phyloP scores from a whole-genome alignment of 2,329 filamentous ascomycete genomes.

The Immersiporthe knoxdaviesiana region DNA sequence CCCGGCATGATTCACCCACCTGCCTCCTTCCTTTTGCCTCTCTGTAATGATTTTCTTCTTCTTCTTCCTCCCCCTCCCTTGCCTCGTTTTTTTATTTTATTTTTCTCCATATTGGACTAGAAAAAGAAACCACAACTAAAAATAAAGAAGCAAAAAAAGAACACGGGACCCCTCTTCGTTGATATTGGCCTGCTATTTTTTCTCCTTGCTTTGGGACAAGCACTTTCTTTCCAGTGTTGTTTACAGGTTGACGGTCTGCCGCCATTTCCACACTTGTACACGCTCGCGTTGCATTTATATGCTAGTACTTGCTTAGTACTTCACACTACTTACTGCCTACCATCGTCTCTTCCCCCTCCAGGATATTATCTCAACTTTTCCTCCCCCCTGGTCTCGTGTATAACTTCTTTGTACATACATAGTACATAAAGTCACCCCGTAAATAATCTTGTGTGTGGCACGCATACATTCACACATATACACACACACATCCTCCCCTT shows the following conservation, averaged over 20 bases:
- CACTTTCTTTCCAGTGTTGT: not conserved
- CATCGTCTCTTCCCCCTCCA: constrained; percentile 4
- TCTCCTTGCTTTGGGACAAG: too few relatives aligned
- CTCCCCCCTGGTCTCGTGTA: not conserved
- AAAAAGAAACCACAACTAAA: too few relatives aligned
- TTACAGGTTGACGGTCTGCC: constrained; percentile 7
- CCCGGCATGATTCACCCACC: constrained; percentile 19
- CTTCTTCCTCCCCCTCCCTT: too few relatives aligned
- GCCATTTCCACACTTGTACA: not conserved
- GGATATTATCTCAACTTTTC: constrained; percentile 5
- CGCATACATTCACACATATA: not conserved
- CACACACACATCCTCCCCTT: not conserved
- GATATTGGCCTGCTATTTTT: not conserved
- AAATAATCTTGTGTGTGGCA: not conserved
- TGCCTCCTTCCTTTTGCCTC: not conserved
- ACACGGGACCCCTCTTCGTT: not conserved
- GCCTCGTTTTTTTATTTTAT: not conserved
- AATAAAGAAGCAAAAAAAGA: not conserved
- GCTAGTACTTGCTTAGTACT: not conserved
- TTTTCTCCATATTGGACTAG: not conserved
- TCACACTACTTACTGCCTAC: too few relatives aligned
- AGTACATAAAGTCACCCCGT: not conserved
- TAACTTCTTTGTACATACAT: constrained; percentile 7
- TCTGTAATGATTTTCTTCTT: not conserved
- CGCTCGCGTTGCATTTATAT: not conserved